Percentiles rank a stretch among this genome's conserved stretches.
phyloP scores from a whole-genome alignment of 495 filamentous ascomycete species.

The Neohortaea acidophila region DNA sequence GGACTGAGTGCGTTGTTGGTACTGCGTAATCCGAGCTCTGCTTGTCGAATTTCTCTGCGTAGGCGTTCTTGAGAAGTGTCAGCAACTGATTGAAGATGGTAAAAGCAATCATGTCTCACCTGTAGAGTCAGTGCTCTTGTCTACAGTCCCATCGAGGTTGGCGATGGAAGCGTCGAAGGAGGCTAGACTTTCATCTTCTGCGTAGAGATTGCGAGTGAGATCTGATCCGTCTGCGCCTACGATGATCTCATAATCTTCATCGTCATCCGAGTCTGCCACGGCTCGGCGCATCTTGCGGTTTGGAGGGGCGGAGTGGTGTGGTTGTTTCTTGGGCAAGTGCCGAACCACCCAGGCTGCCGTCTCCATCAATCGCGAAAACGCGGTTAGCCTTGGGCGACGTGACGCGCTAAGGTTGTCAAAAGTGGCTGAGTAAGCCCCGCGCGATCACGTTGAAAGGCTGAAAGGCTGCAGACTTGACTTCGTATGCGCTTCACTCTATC shows the following conservation, averaged over 20 bases:
- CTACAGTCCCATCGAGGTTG: constrained; percentile 1
- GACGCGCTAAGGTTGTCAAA: no score
- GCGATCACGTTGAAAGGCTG: no score
- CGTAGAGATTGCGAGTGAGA: no score
- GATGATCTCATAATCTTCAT: constrained; percentile 2
- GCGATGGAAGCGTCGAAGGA: no score
- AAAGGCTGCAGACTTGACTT: no score
- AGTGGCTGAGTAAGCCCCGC: no score
- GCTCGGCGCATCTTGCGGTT: background rate
- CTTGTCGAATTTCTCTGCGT: constrained; percentile 4
- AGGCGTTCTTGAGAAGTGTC: constrained; percentile 6
- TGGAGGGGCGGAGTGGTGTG: background rate
- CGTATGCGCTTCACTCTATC: no score
- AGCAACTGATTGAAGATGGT: background rate
- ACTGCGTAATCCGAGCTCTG: constrained; percentile 7
- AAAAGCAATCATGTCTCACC: background rate
- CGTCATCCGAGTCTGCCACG: constrained; percentile 14
- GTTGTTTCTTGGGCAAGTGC: no score
- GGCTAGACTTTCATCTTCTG: background rate
- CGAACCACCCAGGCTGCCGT: no score
- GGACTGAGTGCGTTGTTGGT: background rate
- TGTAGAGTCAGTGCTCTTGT: constrained; percentile 13
- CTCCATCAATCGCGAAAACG: no score
- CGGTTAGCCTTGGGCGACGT: no score
- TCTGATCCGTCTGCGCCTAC: no score